Conservation (phyloP, 2,329 filamentous ascomycete species). For the Graphilbum sp. region DNA sequence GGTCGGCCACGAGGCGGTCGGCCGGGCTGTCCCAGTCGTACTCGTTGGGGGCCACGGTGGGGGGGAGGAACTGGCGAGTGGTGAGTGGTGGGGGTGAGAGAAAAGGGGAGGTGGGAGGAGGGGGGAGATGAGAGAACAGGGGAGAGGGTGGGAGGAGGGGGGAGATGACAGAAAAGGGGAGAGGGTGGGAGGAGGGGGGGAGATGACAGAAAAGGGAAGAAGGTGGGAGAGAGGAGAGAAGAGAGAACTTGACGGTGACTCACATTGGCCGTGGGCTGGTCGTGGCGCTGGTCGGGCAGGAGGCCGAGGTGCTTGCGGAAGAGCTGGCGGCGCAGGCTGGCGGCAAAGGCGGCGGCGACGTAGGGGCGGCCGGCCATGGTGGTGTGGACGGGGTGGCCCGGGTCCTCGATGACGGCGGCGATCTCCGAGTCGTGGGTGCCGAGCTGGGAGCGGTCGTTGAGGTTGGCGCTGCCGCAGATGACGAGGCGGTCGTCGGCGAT, state of each 20-base stretch:
- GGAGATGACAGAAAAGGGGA: no score
- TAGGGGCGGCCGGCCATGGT: slow-evolving; percentile 59
- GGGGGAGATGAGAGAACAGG: no score
- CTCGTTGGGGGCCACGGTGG: slow-evolving; percentile 49
- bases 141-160: background rate
- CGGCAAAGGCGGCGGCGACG: slow-evolving; percentile 55
- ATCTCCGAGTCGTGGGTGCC: slow-evolving; percentile 81
- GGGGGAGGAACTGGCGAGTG: slow-evolving; percentile 41
- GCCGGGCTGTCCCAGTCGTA: slow-evolving; percentile 55
- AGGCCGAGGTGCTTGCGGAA: slow-evolving; percentile 85
- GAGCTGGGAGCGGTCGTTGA: slow-evolving; percentile 55
- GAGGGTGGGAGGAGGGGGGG: background rate
- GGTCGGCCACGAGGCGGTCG: slow-evolving; percentile 57
- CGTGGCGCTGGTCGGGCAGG: slow-evolving; percentile 54
- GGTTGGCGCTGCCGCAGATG: slow-evolving; percentile 55
- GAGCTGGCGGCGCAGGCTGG: slow-evolving; percentile 64
- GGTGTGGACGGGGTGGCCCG: slow-evolving; percentile 45
- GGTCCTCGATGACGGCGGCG: slow-evolving; percentile 72
- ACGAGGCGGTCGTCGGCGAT: slow-evolving; percentile 72
- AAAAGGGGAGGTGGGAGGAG: no score
- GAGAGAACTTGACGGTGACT: background rate
- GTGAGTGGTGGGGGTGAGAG: no score
- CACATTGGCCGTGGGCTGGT: slow-evolving; percentile 51
- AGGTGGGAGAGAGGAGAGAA: background rate
- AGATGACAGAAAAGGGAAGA: background rate